phyloP scores from a whole-genome alignment of 371 early-diverging fungal genomes.

The Capniomyces stellatus region DNA sequence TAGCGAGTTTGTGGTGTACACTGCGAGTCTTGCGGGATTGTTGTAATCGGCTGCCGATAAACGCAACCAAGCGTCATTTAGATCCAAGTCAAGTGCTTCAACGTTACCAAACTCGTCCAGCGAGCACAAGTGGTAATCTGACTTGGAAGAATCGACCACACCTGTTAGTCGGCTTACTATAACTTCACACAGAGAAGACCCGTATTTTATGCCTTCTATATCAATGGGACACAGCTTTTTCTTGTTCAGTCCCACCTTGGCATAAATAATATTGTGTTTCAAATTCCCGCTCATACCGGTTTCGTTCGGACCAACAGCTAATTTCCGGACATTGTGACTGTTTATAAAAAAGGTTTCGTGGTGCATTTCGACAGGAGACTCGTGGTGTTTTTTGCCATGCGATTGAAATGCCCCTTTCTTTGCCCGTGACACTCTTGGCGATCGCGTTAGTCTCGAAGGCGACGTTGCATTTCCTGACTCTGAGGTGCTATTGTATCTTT shows the following conservation, averaged over 20 bases:
- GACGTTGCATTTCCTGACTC: neutral
- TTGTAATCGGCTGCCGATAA: neutral
- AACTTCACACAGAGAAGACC: neutral
- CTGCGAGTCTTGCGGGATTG: neutral
- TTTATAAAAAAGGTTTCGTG: no score
- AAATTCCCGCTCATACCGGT: neutral
- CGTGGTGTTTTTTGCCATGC: neutral
- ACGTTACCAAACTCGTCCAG: neutral
- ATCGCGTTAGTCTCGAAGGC: neutral
- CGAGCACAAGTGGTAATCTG: neutral
- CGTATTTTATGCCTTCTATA: neutral
- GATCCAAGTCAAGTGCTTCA: neutral
- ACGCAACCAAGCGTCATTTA: neutral
- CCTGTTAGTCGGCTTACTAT: neutral
- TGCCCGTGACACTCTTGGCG: neutral
- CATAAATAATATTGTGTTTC: neutral
- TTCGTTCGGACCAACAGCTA: no score
- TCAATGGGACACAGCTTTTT: neutral
- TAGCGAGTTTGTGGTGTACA: no score
- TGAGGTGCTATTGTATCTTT: no score
- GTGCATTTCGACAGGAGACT: neutral
- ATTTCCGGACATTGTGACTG: no score
- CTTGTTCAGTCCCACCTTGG: neutral
- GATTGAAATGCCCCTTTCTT: neutral
- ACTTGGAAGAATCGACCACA: neutral